Evolutionary conservation across 257 asterid species (phyloP).

Genomic region (Sherardia arvensis): DNA sequence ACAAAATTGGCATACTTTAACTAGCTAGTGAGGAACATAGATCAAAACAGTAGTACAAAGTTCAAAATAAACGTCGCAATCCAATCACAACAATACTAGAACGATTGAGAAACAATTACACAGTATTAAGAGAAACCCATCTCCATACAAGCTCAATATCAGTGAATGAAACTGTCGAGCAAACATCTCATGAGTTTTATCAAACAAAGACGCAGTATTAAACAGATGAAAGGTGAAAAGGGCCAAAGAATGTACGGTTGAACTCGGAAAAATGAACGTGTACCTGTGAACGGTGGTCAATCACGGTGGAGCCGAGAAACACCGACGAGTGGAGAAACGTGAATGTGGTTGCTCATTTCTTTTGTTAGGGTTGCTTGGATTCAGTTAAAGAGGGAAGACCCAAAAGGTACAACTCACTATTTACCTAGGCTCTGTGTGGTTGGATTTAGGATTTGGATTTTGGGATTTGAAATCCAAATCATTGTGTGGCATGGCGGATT

Average conservation of each 20-base stretch:
- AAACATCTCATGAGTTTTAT: not conserved
- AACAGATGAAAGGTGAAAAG: not conserved
- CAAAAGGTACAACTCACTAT: no score
- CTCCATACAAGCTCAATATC: not conserved
- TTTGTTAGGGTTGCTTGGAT: not conserved
- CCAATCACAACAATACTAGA: not conserved
- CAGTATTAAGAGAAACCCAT: not conserved
- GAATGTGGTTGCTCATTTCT: not conserved
- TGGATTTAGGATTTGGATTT: no score
- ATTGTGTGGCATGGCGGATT: no score
- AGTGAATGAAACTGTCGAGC: not conserved
- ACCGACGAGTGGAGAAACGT: not conserved
- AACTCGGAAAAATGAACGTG: not conserved
- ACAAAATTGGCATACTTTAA: not conserved
- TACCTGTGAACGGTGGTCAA: not conserved
- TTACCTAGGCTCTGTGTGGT: no score
- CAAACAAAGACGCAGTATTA: not conserved
- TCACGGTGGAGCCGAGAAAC: not conserved
- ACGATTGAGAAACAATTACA: not conserved
- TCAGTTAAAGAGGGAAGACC: not conserved
- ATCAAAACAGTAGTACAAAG: no score
- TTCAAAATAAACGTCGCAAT: no score
- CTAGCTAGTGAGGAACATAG: not conserved
- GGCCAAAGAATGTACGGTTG: not conserved
- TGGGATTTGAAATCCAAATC: no score